Evolutionary conservation across 108 stramenopile genomes (phyloP), one percentile per base, ranked within the genome.

Genomic region (Cyclotella baltica): DNA sequence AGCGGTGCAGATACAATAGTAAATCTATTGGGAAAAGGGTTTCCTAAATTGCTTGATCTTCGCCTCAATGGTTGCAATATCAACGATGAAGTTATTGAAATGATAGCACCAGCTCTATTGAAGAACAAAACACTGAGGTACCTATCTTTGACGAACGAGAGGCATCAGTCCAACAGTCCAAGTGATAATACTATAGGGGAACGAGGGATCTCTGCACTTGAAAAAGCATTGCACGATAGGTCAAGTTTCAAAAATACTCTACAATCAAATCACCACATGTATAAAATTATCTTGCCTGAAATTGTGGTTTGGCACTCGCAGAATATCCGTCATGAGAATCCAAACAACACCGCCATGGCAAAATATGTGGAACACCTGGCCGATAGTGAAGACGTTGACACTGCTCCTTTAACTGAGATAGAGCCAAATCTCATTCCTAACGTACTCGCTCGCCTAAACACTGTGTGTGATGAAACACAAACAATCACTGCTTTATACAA

Each of bases 191-290:
- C 2, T 6, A 58, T 58, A 4, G 67, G 67, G 30, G 55, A 56
- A 18, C 67, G 67, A 47, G 75, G 75, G 34, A 19, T 20, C 5
- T 25, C 62, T 4, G 75, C 58, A 9, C 66, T 76, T 0, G 36
- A 22, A n/a, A 67, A 67, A 48, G 67, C 57, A 0, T 33, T 76
- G 5, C 55, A 57, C 28, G 75, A 68, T 55, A 38, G 28, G 13
- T 52, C 66, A 35, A 67, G 66, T 37, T 76, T 76, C 38, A 37
- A 68, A 52, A 76, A 68, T 5, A 76, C 55, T n/a, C 66, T 76
- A 57, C 23, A 25, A 47, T 76, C 66, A 30, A 76, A 76, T 40
- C 75, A 76, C 36, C 15, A 5, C 4, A 61, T 76, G 31, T 4
- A 0, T 1, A 73, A 73, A 40, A 58, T 58, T 30, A 3, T 73